These are phyloP conservation scores for Thalassia testudinum DNA, from an alignment of 116 monocot genomes.

Conservation along the genomic window DNA sequence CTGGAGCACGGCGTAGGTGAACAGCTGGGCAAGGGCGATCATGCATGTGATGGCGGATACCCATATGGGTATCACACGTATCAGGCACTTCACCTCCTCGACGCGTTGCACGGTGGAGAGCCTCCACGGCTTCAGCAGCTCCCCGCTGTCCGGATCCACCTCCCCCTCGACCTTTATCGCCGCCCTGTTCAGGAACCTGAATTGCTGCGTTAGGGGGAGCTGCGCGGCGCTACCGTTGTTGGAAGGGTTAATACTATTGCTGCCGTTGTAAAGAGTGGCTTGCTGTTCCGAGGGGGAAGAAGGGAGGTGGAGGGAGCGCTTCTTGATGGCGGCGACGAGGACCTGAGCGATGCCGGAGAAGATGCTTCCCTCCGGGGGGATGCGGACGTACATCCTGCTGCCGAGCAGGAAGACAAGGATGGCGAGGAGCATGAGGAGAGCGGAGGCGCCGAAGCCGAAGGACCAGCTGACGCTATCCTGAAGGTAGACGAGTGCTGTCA, in stretches of 20 bases:
- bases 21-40: constrained; percentile 26
- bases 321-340: constrained; percentile 45
- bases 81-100: constrained; percentile 30
- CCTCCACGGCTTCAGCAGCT: constrained; percentile 11
- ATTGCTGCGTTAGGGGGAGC: constrained; percentile 5
- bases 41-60: constrained; percentile 26
- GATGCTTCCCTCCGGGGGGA: constrained; percentile 56
- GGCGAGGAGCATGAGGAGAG: constrained; percentile 45
- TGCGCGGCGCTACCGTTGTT: neutral
- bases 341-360: constrained; percentile 57
- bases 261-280: neutral
- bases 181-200: constrained; percentile 16
- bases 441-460: constrained; percentile 64
- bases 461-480: constrained; percentile 87
- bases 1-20: constrained; percentile 33
- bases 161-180: constrained; percentile 6
- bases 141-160: neutral
- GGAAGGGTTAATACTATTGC: neutral
- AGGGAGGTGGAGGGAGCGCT: constrained; percentile 8
- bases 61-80: constrained; percentile 29
- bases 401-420: constrained; percentile 42
- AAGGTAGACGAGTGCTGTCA: constrained; percentile 67
- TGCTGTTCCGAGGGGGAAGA: neutral
- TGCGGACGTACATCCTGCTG: constrained; percentile 30
- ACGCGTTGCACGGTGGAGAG: constrained; percentile 33